Base-by-base conservation (phyloP, 2,329 filamentous ascomycete genomes). In the Sporothrix pseudoabietina region DNA sequence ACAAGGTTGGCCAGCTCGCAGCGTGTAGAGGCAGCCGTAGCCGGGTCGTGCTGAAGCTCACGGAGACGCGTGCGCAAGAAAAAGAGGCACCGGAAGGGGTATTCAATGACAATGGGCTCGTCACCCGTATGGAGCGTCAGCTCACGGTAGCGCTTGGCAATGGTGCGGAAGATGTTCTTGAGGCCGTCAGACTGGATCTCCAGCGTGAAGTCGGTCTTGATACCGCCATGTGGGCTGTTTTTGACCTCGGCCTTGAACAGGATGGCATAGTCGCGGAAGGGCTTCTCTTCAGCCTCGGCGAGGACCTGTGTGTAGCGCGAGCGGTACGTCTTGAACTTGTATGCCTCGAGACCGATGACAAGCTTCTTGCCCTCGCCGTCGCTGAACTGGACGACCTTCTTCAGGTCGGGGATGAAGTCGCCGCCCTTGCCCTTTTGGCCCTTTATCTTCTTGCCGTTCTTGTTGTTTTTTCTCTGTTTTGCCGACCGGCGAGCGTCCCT, bases 351-450 rank as follows among this genome's bases (percentile, higher is more conserved):
- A 2, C 71, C 61, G 16, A 72, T 66, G 10, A 72, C 71, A 19
- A 32, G 71, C 59, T 66, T 65, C 44, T 65, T 66, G 44, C 71
- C 71, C 59, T 72, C 49, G 4, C 26, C 47, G 47, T 72, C 71
- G 47, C 71, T 65, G 59, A 65, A 66, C 32, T 72, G 71, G 30
- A 72, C 71, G 16, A 72, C 71, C n/a, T 72, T 72, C 44, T 72
- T 72, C 26, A 72, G 71, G 44, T 72, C 59, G 2, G 71, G 59
- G 59, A 54, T 66, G 59, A 72, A 65, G 19, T 65, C 55, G n/a
- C 19, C 61, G 61, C 39, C 39, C 41, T 66, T 47, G n/a, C 41
- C 22, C 61, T 66, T 66, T 12, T 66, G 35, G 61, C 61, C 61
- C 59, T 66, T 66, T 30, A 47, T 65, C 61, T 66, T 66, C 22